Base-by-base conservation (phyloP, 441 rosid genomes). In the Croton setiger region DNA sequence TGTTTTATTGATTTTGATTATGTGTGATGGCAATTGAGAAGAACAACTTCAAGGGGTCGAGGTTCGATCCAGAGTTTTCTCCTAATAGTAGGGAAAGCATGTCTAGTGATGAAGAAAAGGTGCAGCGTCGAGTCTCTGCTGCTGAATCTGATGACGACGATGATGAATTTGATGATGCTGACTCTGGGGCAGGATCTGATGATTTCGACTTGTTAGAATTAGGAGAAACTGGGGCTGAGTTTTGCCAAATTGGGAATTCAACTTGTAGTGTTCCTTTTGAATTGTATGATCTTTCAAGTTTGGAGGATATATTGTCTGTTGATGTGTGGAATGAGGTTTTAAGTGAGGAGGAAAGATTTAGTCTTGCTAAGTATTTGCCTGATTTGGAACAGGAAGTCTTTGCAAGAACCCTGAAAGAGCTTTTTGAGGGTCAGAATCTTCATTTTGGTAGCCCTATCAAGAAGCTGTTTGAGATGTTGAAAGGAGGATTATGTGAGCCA, bases 171-270 rank as follows among this genome's bases (percentile, higher is more conserved):
- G 93, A 86, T 74, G 98, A 93, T 72, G 96, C 91, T 5, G 97
- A 96, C 84, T 96, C 99, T 0, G 99, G 98, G 60, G 98, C 97
- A 0, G 99, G 98, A 63, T 96, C 99, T 5, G 99, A 96, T 73
- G 98, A 96, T 74, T 96, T 88, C 74, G 98, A 96, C 82, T 84
- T 96, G 81, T 84, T 96, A 75, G 99, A 96, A 77, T 74, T 96
- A 58, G 97, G 98, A 2, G 99, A 96, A 70, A 85, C 96, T 0
- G 86, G 96, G 44, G 85, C 96, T 0, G 99, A 96, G 81, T 96
- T 96, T 67, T 93, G 97, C 57, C 98, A 89, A 74, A 81, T 91
- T 18, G 97, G 89, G 75, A 82, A 84, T 71, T 81, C 77, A 15
- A 93, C 99, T 54, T 96, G 97, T 79, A 83, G 87, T 73, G 76